Base-by-base conservation (phyloP, 495 filamentous ascomycete species). In the Penicillium samsonianum region DNA sequence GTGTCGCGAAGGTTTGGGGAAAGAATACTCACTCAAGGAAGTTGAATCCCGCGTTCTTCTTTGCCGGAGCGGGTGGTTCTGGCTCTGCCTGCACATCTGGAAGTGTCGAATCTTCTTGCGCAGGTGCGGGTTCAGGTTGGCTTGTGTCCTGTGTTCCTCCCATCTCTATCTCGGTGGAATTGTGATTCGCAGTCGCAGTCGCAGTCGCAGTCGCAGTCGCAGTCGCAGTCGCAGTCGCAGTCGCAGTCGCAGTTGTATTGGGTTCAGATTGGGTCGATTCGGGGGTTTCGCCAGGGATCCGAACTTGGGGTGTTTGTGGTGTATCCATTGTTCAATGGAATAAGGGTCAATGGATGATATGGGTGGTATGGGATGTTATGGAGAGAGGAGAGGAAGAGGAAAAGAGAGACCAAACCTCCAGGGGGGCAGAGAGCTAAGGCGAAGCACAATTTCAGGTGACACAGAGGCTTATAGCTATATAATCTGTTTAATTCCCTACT, bases 1-100 rank as follows among this genome's bases (percentile, higher is more conserved):
- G 37, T 7, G 50, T 31, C 25, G 11, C 40, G 35, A 35, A 50
- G 25, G 19, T 20, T 25, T 16, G 17, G 49, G 16, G 12, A 50
- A 41, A 37, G 35, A 35, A 31, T 40, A 23, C 68, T 65, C 68
- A 77, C 74, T 74, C 66, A 20, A 74, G 62, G 49, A 76, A 77
- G 31, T 66, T 63, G 57, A 68, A 48, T 6, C 59, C 50, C n/a
- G 57, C 45, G 35, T 57, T 65, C 57, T 63, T 71, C 55, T 65
- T 69, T 7, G 55, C 55, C 4, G 65, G 55, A 10, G 58, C 54
- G 4, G 60, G 61, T 23, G 56, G 48, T 28, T 69, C 67, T 16
- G 53, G 38, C 28, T 67, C 54, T 40, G 56, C 31, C 49, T 59
- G 62, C 53, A 57, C 61, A 62, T 74, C 66, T 11, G 58, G 48